Evolutionary conservation across 192 early-diverging fungal species (phyloP).

Genomic region (Kickxella alabastrina): DNA sequence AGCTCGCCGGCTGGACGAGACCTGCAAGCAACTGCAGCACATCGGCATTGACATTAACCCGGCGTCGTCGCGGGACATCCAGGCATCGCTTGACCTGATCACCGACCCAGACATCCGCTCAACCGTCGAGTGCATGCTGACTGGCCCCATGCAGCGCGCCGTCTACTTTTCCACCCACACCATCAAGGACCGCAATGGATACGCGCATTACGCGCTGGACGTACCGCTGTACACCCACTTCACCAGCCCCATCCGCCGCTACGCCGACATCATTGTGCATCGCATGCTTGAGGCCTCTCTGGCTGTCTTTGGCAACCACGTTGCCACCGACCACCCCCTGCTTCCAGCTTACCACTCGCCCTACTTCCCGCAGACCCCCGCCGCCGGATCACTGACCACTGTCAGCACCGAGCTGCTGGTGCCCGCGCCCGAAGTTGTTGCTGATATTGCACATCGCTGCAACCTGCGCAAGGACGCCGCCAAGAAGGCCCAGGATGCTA

Average conservation of each 20-base stretch:
- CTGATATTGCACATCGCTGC: conserved; percentile 66
- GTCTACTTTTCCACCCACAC: conserved; percentile 94
- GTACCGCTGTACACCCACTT: conserved; percentile 96
- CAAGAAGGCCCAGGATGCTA: conserved; percentile 84
- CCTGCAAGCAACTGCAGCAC: conserved; percentile 43
- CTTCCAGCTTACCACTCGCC: conserved; percentile 30
- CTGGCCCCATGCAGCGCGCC: conserved; percentile 87
- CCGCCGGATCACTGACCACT: conserved; percentile 16
- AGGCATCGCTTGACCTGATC: conserved; percentile 56
- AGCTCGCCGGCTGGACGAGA: conserved; percentile 22
- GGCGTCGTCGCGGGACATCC: conserved; percentile 53
- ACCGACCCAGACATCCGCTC: conserved; percentile 15
- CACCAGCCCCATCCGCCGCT: conserved; percentile 98
- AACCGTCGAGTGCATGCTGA: conserved; percentile 45
- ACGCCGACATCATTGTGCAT: conserved; percentile 95
- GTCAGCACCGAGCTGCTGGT: conserved; percentile 1
- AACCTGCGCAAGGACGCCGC: conserved; percentile 82
- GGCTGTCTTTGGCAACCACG: conserved; percentile 28
- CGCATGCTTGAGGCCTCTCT: conserved; percentile 62
- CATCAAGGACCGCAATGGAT: conserved; percentile 53
- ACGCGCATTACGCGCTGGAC: conserved; percentile 90
- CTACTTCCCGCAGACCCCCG: conserved; percentile 24
- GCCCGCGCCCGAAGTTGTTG: conserved; percentile 8
- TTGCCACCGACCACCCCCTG: conserved; percentile 35
- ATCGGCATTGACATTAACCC: conserved; percentile 58